phyloP scores from a whole-genome alignment of 306 rosid species.

The Hippophae tibetana region DNA sequence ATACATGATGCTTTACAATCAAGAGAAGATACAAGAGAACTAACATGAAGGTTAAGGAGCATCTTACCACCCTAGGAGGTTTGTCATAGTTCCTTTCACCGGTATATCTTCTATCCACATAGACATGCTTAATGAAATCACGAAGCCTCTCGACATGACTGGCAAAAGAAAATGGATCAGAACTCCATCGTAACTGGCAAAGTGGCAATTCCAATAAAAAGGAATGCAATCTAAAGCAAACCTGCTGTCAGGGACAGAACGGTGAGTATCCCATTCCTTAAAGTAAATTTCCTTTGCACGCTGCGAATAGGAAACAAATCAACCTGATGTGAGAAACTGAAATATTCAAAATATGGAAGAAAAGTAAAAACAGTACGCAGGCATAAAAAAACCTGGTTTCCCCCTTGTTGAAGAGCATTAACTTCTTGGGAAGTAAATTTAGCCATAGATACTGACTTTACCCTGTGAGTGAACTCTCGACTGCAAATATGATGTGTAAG shows the following conservation, averaged over 20 bases:
- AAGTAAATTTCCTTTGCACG: conserved; percentile 60
- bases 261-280: conserved; percentile 66
- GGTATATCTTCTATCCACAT: conserved; percentile 52
- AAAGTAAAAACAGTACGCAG: background rate
- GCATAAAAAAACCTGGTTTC: conserved; percentile 43
- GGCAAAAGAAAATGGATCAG: conserved; percentile 27
- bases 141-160: conserved; percentile 64
- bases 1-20: background rate
- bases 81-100: conserved; percentile 42
- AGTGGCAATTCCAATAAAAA: background rate
- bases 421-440: conserved; percentile 75
- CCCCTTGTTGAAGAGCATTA: conserved; percentile 63
- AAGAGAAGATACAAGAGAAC: conserved; percentile 1
- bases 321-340: background rate
- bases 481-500: conserved; percentile 26
- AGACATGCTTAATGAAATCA: conserved; percentile 64
- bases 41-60: conserved; percentile 13
- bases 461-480: conserved; percentile 67
- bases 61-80: conserved; percentile 37
- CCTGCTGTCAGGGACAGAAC: conserved; percentile 60
- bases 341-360: too few species aligned
- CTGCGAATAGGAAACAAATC: conserved; percentile 30
- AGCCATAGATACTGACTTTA: conserved; percentile 67
- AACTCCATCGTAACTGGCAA: background rate
- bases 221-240: conserved; percentile 14